Evolutionary conservation across 2,329 filamentous ascomycete genomes (phyloP), one percentile per base, ranked within the genome.

Genomic region (Lecanicillium sp.): DNA sequence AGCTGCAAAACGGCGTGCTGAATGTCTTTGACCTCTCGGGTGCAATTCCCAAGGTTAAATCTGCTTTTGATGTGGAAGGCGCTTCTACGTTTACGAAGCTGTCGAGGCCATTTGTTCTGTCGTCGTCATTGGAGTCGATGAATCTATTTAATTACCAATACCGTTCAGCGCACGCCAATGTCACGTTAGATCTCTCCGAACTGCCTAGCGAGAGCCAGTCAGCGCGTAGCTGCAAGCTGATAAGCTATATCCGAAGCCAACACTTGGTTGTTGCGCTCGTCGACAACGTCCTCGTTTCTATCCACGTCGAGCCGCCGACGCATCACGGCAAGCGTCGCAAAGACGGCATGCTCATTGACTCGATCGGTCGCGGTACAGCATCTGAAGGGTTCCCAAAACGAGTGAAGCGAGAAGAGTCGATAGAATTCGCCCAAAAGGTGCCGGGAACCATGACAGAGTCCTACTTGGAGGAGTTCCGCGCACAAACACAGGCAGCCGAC

Each of bases 111-210:
- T 77, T 82, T 4, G 58, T 86, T 2, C 66, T 89, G 32, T 71
- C 77, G 2, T 67, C 75, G n/a, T 79, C 78, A 0, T 50, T 68
- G 1, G 60, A 68, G 9, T 66, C 69, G 1, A 71, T 84, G 29
- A 69, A 65, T 30, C 66, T 86, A 12, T 84, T 82, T 55, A 87
- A 87, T 57, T 76, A 81, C 25, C 75, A 80, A 43, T 88, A 79
- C 55, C 73, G 65, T 20, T 78, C 75, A 7, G 54, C 77, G n/a
- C 75, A 79, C 48, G 71, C 71, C 22, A 69, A 66, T 11, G 54
- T 66, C 5, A 45, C 60, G 3, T 45, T 72, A 36, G 63, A 74
- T 36, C 48, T 69, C n/a, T 64, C 64, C 0, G 59, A 59, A n/a
- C 52, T 64, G 35, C 52, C 56, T 31, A 20, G 55, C 44, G 57